A percentile compares a stretch with the other conserved stretches of the same genome.
Conservation (phyloP, 2,329 filamentous ascomycete species). For the Rhynchosporium secalis region DNA sequence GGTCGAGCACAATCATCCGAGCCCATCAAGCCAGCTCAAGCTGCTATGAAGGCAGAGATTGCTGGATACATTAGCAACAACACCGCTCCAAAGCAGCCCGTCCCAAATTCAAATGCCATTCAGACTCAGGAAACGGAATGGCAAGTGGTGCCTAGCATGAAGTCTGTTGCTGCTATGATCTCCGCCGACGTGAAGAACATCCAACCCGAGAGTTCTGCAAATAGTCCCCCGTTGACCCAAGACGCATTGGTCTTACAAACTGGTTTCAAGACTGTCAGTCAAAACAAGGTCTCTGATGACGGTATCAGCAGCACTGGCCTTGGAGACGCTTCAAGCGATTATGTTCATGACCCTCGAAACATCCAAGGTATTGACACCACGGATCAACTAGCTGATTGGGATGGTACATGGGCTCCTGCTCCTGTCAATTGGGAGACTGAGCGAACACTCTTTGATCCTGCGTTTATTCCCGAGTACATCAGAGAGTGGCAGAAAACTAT, state of each 20-base stretch:
- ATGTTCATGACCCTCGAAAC: slow-evolving; percentile 25
- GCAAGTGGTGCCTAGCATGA: slow-evolving; percentile 3
- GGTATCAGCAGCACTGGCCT: slow-evolving; percentile 17
- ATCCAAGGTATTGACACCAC: slow-evolving; percentile 27
- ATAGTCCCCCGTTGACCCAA: slow-evolving; percentile 12
- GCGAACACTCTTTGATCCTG: slow-evolving; percentile 28
- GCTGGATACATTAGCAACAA: not conserved
- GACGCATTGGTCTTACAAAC: slow-evolving; percentile 16
- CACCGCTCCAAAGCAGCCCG: not conserved
- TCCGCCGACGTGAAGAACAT: slow-evolving; percentile 10
- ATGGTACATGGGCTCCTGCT: slow-evolving; percentile 28
- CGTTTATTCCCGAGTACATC: slow-evolving; percentile 34
- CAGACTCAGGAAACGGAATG: slow-evolving; percentile 1
- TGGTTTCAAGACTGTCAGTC: slow-evolving; percentile 13
- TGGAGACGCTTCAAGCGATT: not conserved
- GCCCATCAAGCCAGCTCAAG: slow-evolving; percentile 1
- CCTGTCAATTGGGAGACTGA: slow-evolving; percentile 35
- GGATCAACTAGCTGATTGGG: slow-evolving; percentile 32
- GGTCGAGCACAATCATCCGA: not conserved
- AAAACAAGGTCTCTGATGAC: slow-evolving; percentile 20
- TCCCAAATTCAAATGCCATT: not conserved
- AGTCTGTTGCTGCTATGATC: slow-evolving; percentile 4
- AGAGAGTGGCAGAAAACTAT: slow-evolving; percentile 32
- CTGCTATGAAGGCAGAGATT: not conserved
- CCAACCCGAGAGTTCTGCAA: not conserved